Percentiles rank a stretch among this genome's conserved stretches.
These are phyloP conservation scores for Ustilago vetiveriae DNA, from an alignment of 1,284 basidiomycete species.

Conservation along the genomic window DNA sequence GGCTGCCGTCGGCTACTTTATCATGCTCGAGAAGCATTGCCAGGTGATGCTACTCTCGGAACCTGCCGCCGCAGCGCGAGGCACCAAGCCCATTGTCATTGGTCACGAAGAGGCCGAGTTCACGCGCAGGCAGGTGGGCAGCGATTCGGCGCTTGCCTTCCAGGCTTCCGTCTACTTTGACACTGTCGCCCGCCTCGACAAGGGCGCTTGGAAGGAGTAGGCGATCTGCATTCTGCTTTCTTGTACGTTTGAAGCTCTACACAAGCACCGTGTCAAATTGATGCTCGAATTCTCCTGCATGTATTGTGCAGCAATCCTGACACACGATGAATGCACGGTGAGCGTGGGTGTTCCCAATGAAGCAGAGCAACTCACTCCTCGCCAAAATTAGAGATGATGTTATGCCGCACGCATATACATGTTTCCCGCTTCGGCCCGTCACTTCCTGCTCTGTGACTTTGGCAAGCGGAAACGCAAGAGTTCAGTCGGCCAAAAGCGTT, in stretches of 20 bases:
- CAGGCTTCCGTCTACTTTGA: conserved; percentile 62
- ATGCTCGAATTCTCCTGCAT: not conserved
- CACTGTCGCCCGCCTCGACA: conserved; percentile 49
- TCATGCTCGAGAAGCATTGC: conserved; percentile 70
- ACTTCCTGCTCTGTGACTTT: too few relatives aligned
- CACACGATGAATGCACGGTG: too few relatives aligned
- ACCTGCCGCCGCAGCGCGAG: conserved; percentile 63
- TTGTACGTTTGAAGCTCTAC: not conserved
- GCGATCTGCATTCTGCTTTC: not conserved
- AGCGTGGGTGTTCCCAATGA: too few relatives aligned
- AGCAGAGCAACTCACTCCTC: too few relatives aligned
- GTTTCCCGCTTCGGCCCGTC: too few relatives aligned
- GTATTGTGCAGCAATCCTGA: too few relatives aligned
- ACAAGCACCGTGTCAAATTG: too few relatives aligned
- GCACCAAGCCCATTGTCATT: conserved; percentile 53
- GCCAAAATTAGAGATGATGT: too few relatives aligned
- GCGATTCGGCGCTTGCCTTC: conserved; percentile 52
- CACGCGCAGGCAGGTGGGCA: conserved; percentile 53
- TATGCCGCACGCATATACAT: too few relatives aligned
- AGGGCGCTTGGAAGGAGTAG: conserved; percentile 53
- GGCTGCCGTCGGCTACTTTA: conserved; percentile 68
- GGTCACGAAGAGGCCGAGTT: conserved; percentile 60
- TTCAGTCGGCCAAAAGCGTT: too few relatives aligned
- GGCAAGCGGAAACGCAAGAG: too few relatives aligned
- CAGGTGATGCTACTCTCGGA: conserved; percentile 72